Evolutionary conservation across 805 yeast species (phyloP).

Genomic region (Candida hispaniensis): DNA sequence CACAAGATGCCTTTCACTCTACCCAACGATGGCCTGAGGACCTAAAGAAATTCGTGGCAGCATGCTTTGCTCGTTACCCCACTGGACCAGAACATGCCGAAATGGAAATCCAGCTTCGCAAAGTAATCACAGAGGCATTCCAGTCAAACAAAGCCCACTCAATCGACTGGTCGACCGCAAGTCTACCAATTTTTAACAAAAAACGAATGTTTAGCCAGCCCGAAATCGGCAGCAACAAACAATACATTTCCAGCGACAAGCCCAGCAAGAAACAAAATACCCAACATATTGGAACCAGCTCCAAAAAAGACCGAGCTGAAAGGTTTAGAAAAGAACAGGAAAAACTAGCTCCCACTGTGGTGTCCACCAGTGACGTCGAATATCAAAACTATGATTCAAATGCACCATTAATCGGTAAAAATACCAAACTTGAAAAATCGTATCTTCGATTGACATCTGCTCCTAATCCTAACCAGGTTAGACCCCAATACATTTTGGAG

Average conservation of each 20-base stretch:
- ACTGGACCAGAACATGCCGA: constrained; percentile 29
- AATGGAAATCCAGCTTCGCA: constrained; percentile 42
- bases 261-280: no score
- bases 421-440: constrained; percentile 57
- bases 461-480: constrained; percentile 73
- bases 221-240: background rate
- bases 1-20: no score
- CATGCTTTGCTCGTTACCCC: constrained; percentile 33
- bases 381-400: constrained; percentile 13
- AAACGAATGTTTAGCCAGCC: background rate
- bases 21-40: constrained; percentile 42
- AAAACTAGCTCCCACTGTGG: constrained; percentile 3
- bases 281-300: constrained; percentile 10
- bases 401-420: constrained; percentile 46
- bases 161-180: constrained; percentile 46
- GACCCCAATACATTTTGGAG: constrained; percentile 57
- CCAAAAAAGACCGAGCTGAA: constrained; percentile 10
- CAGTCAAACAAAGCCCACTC: constrained; percentile 34
- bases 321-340: constrained; percentile 10
- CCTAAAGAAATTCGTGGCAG: constrained; percentile 40
- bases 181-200: constrained; percentile 34
- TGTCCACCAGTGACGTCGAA: constrained; percentile 12
- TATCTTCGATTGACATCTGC: constrained; percentile 82
- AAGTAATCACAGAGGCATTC: constrained; percentile 40
- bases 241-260: constrained; percentile 1